Evolutionary conservation across 441 rosid genomes (phyloP), one percentile per base, ranked within the genome.

Genomic region (Populus hybrid): DNA sequence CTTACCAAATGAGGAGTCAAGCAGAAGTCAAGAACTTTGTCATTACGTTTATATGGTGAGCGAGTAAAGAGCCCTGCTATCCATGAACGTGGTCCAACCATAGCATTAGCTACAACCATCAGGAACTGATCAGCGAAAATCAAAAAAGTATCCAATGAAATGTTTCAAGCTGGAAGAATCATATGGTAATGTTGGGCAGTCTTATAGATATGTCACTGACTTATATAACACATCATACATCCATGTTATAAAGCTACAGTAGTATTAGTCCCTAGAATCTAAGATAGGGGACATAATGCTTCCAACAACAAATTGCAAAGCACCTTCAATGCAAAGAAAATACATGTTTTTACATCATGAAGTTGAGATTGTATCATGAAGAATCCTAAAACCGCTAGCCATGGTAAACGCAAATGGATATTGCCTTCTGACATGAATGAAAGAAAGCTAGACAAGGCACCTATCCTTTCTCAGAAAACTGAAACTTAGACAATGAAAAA

Each of bases 81-180:
- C 99, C 98, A 93, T 82, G 97, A 77, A 85, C 94, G 86, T 81
- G 98, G 85, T 84, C 99, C 98, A 93, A 92, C 93, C 95, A 92
- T 91, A 89, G 91, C 94, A 88, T 90, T 90, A 86, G 91, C 91
- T 93, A 80, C 80, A 93, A 85, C 80, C 85, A 84, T 82, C 74
- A 73, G 40, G 83, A 82, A 80, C 76, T 82, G 63, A 85, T 80
- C 63, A 74, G 84, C 73, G 34, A 84, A 75, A 84, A 74, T 75
- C 70, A 23, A 75, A 72, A 67, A 30, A 72, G 70, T 30, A 67
- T 70, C 77, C 71, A 53, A 72, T 71, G 40, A 36, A 77, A 77
- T 65, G 26, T 61, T 73, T 64, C 70, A 66, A 42, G 36, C 40
- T 32, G 26, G 38, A 11, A 18, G 10, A 21, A 38, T 28, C 35